phyloP scores from a whole-genome alignment of 2,329 filamentous ascomycete species.

The Hypoxylon sp. region DNA sequence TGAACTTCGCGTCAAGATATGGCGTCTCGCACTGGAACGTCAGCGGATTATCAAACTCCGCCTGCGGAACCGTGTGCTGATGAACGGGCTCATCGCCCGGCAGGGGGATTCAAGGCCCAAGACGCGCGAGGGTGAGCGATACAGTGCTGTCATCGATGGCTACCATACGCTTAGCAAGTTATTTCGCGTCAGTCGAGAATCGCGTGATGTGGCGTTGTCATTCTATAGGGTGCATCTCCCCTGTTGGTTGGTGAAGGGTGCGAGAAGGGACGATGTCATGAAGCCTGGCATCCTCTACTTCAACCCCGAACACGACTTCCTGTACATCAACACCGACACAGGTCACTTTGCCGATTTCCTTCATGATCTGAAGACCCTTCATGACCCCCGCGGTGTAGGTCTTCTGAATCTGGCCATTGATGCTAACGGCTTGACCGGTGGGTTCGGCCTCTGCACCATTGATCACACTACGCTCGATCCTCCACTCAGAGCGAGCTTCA shows the following conservation, averaged over 20 bases:
- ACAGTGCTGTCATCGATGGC: constrained; percentile 12
- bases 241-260: constrained; percentile 20
- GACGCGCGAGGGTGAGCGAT: constrained; percentile 2
- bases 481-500: constrained; percentile 11
- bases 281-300: constrained; percentile 29
- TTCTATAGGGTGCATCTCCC: constrained; percentile 39
- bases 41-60: constrained; percentile 27
- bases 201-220: constrained; percentile 14
- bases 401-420: constrained; percentile 36
- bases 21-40: constrained; percentile 19
- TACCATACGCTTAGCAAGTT: constrained; percentile 32
- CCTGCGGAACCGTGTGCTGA: constrained; percentile 3
- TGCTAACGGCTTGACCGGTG: not conserved
- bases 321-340: constrained; percentile 7
- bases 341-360: constrained; percentile 25
- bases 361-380: constrained; percentile 30
- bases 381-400: constrained; percentile 35
- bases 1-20: constrained; percentile 33
- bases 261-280: not conserved
- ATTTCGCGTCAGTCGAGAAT: constrained; percentile 34
- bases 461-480: not conserved
- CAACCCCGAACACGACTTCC: constrained; percentile 39
- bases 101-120: not conserved
- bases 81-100: not conserved
- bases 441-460: not conserved